These are phyloP conservation scores for Phellinidium pouzarii DNA, from an alignment of 1,284 basidiomycete genomes.

Conservation along the genomic window DNA sequence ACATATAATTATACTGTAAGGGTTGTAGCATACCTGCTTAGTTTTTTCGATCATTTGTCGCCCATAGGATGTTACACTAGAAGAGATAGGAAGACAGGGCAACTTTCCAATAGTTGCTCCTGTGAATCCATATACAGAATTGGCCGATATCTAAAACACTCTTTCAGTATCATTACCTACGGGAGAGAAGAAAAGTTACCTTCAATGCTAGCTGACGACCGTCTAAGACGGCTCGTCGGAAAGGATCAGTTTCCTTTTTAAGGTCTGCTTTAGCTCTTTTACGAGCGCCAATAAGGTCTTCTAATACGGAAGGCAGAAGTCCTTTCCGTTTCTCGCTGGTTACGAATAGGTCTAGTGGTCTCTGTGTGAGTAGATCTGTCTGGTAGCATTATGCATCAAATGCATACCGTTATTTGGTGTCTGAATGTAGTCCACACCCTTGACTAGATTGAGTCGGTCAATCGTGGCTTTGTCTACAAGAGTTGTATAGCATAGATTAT, in stretches of 20 bases:
- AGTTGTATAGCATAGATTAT: slow-evolving; percentile 95
- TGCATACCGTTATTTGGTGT: slow-evolving; percentile 87
- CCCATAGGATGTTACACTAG: slow-evolving; percentile 88
- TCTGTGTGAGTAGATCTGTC: neutral
- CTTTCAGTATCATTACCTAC: slow-evolving; percentile 1
- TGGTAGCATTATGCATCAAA: neutral
- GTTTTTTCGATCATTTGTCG: slow-evolving; percentile 97
- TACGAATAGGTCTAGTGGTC: slow-evolving; percentile 71
- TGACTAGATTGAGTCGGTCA: slow-evolving; percentile 68
- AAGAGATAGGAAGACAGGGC: slow-evolving; percentile 90
- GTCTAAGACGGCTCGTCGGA: slow-evolving; percentile 90
- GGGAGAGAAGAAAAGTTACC: slow-evolving; percentile 35
- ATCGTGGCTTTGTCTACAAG: slow-evolving; percentile 74
- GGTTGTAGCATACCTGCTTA: slow-evolving; percentile 53
- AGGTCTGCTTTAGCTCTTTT: slow-evolving; percentile 91
- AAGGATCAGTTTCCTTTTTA: slow-evolving; percentile 92
- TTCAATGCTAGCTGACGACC: slow-evolving; percentile 92
- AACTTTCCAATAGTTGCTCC: slow-evolving; percentile 93
- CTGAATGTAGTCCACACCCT: slow-evolving; percentile 82
- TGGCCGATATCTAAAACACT: slow-evolving; percentile 76
- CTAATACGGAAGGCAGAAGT: slow-evolving; percentile 82
- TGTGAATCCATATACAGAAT: slow-evolving; percentile 97
- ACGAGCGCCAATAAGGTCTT: slow-evolving; percentile 85
- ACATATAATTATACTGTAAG: neutral
- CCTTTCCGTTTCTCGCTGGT: slow-evolving; percentile 74